Percentiles rank a stretch among this genome's conserved stretches.
Conservation (phyloP, 2,329 filamentous ascomycete species). For the Fonsecaea multimorphosa region DNA sequence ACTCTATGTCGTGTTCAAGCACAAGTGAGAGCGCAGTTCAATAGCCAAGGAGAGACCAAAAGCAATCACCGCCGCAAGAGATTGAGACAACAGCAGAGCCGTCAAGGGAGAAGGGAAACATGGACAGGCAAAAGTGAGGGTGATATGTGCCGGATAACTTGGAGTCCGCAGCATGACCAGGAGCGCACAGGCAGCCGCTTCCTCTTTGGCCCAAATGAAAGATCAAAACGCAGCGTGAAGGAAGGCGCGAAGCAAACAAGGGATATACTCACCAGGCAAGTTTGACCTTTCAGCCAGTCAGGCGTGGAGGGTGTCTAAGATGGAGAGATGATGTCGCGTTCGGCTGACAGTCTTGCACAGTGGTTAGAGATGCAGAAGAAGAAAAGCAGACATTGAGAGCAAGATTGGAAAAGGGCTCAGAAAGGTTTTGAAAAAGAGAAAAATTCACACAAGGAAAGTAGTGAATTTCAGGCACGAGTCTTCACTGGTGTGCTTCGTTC, state of each 20-base stretch:
- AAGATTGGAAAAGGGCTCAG: background rate
- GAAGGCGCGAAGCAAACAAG: slow-evolving; percentile 9
- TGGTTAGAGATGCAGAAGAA: slow-evolving; percentile 5
- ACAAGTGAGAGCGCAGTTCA: slow-evolving; percentile 19
- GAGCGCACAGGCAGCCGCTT: background rate
- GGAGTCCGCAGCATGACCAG: slow-evolving; percentile 5
- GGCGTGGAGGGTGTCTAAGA: slow-evolving; percentile 15
- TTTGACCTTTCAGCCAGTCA: slow-evolving; percentile 13
- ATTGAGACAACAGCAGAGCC: slow-evolving; percentile 22
- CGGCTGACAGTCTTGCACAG: background rate
- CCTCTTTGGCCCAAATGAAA: slow-evolving; percentile 10
- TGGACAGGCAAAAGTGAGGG: slow-evolving; percentile 4
- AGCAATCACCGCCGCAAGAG: slow-evolving; percentile 22
- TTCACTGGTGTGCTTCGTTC: slow-evolving; percentile 17
- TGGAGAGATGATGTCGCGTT: background rate
- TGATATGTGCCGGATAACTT: background rate
- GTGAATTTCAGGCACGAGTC: slow-evolving; percentile 2
- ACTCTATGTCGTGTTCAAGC: slow-evolving; percentile 22
- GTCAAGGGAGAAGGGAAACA: slow-evolving; percentile 1
- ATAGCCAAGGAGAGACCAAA: slow-evolving; percentile 34
- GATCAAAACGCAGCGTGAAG: slow-evolving; percentile 2
- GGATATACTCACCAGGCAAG: slow-evolving; percentile 19
- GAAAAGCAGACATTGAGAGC: background rate
- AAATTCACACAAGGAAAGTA: background rate
- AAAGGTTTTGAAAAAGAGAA: background rate